These are phyloP conservation scores for Populus pruinosa DNA, from an alignment of 345 rosid genomes.

Conservation along the genomic window DNA sequence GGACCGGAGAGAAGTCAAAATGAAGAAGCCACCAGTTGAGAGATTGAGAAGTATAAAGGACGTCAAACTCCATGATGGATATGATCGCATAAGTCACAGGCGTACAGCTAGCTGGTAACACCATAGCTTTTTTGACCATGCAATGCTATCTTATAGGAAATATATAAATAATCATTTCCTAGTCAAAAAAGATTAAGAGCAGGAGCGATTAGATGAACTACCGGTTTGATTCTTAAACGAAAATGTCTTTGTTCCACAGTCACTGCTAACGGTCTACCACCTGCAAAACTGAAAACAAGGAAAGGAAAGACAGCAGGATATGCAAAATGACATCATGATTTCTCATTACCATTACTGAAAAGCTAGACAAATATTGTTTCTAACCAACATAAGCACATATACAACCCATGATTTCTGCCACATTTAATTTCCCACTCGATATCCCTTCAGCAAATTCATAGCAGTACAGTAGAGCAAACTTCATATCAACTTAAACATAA, in stretches of 20 bases:
- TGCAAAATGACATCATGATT: neutral
- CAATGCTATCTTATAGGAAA: neutral
- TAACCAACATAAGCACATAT: neutral
- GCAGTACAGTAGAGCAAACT: neutral
- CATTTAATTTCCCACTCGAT: neutral
- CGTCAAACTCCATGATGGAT: neutral
- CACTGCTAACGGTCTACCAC: neutral
- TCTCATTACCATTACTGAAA: neutral
- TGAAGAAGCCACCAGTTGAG: neutral
- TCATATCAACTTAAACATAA: neutral
- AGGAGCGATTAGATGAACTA: neutral
- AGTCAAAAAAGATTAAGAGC: neutral
- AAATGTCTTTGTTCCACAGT: neutral
- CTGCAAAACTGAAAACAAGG: neutral
- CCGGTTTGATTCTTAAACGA: neutral
- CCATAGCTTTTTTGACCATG: neutral
- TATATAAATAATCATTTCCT: neutral
- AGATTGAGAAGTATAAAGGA: neutral
- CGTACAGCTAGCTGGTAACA: neutral
- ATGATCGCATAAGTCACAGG: neutral
- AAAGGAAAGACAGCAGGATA: neutral
- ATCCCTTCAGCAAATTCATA: neutral
- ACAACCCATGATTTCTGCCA: neutral
- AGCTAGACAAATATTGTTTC: neutral
- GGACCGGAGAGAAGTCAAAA: neutral